Percentiles rank a stretch among this genome's conserved stretches.
These are phyloP conservation scores for Fusarium tuaranense DNA, from an alignment of 2,329 filamentous ascomycete genomes.

Conservation along the genomic window DNA sequence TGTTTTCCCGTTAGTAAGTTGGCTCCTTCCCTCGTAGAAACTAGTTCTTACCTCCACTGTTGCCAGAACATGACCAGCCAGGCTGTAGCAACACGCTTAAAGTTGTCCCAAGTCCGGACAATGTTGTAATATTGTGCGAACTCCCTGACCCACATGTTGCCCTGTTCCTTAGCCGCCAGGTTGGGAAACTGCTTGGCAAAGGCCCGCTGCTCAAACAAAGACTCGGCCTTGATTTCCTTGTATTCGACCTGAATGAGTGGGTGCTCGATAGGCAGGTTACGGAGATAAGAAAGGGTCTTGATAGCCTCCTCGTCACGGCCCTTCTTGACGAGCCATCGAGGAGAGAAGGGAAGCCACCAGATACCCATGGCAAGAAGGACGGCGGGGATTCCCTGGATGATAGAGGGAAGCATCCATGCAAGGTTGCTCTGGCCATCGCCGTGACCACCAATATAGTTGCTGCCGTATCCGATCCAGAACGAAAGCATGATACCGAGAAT, in stretches of 20 bases:
- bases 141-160: conserved; percentile 57
- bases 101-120: conserved; percentile 57
- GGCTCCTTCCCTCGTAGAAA: neutral
- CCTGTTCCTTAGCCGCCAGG: conserved; percentile 52
- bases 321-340: conserved; percentile 81
- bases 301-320: conserved; percentile 75
- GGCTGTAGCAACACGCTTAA: conserved; percentile 73
- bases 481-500: conserved; percentile 59
- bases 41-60: conserved; percentile 48
- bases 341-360: conserved; percentile 83
- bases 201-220: conserved; percentile 79
- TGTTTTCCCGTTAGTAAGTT: neutral
- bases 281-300: conserved; percentile 67
- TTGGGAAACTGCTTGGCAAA: conserved; percentile 69
- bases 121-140: conserved; percentile 60
- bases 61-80: conserved; percentile 73
- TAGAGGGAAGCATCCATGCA: conserved; percentile 58
- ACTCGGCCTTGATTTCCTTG: conserved; percentile 85
- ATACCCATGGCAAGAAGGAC: conserved; percentile 74
- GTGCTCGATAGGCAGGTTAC: conserved; percentile 70
- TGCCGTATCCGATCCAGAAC: conserved; percentile 60
- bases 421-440: conserved; percentile 57
- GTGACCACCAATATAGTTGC: conserved; percentile 61
- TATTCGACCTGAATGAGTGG: conserved; percentile 80
- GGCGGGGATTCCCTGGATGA: conserved; percentile 58